Percentiles rank a stretch among this genome's conserved stretches.
These are phyloP conservation scores for Kwoniella sp. DNA, from an alignment of 768 basidiomycete genomes.

Conservation along the genomic window DNA sequence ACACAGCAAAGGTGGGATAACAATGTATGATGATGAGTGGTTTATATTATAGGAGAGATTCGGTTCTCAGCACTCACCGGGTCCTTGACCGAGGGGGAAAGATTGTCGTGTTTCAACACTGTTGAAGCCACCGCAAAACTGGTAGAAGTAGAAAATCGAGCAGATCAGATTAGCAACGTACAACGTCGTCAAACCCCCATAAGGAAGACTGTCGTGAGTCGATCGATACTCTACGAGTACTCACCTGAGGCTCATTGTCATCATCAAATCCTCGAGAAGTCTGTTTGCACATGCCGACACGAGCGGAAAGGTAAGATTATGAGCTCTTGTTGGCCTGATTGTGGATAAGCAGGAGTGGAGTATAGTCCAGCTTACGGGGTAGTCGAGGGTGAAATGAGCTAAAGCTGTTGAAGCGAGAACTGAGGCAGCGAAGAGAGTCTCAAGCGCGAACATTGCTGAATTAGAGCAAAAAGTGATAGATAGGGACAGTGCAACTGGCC, in stretches of 20 bases:
- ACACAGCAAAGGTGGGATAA: not conserved
- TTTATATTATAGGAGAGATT: too few relatives aligned
- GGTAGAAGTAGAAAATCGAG: slow-evolving; percentile 37
- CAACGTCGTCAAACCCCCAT: too few relatives aligned
- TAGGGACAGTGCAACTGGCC: too few relatives aligned
- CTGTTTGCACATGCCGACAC: slow-evolving; percentile 9
- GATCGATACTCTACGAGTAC: too few relatives aligned
- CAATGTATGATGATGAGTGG: too few relatives aligned
- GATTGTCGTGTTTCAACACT: slow-evolving; percentile 62
- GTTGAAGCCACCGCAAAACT: slow-evolving; percentile 73
- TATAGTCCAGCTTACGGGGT: slow-evolving; percentile 61
- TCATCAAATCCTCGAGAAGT: slow-evolving; percentile 73
- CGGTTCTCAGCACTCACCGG: too few relatives aligned
- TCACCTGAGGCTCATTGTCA: slow-evolving; percentile 40
- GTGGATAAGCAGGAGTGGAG: too few relatives aligned
- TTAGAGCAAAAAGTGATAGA: too few relatives aligned
- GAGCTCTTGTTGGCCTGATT: too few relatives aligned
- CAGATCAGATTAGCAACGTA: slow-evolving; percentile 38
- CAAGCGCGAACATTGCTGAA: slow-evolving; percentile 10
- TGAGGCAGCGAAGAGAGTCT: slow-evolving; percentile 56
- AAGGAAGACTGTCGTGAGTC: too few relatives aligned
- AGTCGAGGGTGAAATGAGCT: slow-evolving; percentile 81
- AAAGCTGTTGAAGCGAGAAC: slow-evolving; percentile 57
- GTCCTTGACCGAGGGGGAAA: slow-evolving; percentile 69
- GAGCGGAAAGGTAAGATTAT: not conserved